Evolutionary conservation across 306 rosid genomes (phyloP).

Genomic region (Coriaria nepalensis): DNA sequence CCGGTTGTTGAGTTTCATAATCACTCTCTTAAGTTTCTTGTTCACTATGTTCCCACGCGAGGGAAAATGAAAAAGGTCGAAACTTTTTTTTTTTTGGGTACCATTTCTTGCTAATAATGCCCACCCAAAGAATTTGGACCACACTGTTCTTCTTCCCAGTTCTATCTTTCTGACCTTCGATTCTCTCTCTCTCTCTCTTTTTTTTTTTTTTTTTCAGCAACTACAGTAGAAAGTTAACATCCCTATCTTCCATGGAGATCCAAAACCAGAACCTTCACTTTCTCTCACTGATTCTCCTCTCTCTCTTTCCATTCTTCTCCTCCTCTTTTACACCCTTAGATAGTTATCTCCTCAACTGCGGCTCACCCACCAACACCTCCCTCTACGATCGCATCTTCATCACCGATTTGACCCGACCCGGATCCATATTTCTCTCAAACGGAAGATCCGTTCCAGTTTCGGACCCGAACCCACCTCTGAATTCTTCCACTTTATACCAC

Average conservation of each 20-base stretch:
- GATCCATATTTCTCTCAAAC: conserved; percentile 31
- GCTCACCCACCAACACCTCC: conserved; percentile 47
- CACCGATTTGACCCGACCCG: conserved; percentile 34
- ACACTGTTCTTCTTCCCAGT: too few species aligned
- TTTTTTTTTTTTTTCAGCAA: too few species aligned
- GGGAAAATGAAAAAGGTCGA: too few species aligned
- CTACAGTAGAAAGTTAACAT: too few species aligned
- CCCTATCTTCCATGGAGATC: conserved; percentile 35
- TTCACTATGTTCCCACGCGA: too few species aligned
- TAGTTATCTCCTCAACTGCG: conserved; percentile 67
- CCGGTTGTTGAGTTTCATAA: too few species aligned
- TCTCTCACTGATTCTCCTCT: conserved; percentile 17
- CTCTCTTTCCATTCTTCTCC: conserved; percentile 25
- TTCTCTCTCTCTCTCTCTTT: too few species aligned
- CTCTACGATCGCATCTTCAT: conserved; percentile 39
- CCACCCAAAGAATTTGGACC: too few species aligned
- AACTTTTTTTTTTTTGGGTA: too few species aligned
- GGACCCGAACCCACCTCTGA: conserved; percentile 37
- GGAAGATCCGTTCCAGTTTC: conserved; percentile 34
- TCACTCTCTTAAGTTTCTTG: too few species aligned
- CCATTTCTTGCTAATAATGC: too few species aligned
- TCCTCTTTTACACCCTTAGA: conserved; percentile 57
- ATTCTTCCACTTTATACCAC: conserved; percentile 31
- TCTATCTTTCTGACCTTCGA: too few species aligned
- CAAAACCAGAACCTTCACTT: conserved; percentile 14